These are phyloP conservation scores for Ganoderma boninense DNA, from an alignment of 1,284 basidiomycete species.

Conservation along the genomic window DNA sequence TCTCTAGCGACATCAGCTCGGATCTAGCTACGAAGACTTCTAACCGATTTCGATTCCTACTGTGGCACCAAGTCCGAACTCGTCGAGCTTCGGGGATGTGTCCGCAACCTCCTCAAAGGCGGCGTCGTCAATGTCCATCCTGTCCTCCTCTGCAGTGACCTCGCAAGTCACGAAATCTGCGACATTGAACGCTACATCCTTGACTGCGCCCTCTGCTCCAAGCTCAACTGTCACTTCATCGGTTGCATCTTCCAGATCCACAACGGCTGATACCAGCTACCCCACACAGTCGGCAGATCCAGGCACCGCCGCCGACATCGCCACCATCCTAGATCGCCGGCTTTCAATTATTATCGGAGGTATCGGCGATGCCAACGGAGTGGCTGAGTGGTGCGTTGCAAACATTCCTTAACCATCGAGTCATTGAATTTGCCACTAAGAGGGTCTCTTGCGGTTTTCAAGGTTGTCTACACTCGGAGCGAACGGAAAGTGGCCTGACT, in stretches of 20 bases:
- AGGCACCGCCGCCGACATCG: slow-evolving; percentile 30
- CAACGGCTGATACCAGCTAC: slow-evolving; percentile 5
- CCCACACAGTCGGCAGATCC: slow-evolving; percentile 23
- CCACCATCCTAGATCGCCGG: slow-evolving; percentile 33
- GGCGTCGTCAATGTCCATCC: not conserved
- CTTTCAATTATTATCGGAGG: slow-evolving; percentile 34
- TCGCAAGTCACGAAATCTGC: not conserved
- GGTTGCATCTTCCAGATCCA: not conserved
- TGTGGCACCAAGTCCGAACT: not conserved
- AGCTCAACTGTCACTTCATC: not conserved
- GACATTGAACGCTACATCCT: not conserved
- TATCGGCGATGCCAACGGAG: slow-evolving; percentile 11
- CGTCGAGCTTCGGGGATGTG: not conserved
- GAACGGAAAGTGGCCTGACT: slow-evolving; percentile 64
- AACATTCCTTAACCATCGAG: not conserved
- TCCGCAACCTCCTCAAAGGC: not conserved
- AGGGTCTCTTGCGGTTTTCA: not conserved
- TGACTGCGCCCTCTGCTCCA: not conserved
- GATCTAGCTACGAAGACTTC: not conserved
- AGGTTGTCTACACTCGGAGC: slow-evolving; percentile 55
- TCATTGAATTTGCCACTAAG: not conserved
- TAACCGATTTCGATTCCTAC: not conserved
- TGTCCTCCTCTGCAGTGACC: not conserved
- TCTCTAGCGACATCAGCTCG: not conserved
- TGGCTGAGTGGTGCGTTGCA: slow-evolving; percentile 17